Percentiles rank a stretch among this genome's conserved stretches.
phyloP scores from a whole-genome alignment of 2,329 filamentous ascomycete species.

The Venturia aucupariae region DNA sequence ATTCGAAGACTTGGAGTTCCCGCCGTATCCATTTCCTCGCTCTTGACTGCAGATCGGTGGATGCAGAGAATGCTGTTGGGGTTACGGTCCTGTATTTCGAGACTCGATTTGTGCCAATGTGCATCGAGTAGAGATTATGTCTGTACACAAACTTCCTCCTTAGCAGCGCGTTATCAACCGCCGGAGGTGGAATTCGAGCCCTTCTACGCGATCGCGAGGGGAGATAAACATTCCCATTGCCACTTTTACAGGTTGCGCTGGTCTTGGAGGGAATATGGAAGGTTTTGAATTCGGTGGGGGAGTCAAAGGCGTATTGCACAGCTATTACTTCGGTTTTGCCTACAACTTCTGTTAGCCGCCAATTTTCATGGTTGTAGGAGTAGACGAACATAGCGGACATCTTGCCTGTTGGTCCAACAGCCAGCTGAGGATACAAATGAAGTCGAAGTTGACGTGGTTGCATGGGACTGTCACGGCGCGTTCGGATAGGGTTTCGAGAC shows the following conservation, averaged over 20 bases:
- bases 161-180: slow-evolving; percentile 35
- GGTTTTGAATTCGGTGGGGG: slow-evolving; percentile 46
- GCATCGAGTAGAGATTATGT: slow-evolving; percentile 62
- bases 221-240: slow-evolving; percentile 7
- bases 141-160: slow-evolving; percentile 66
- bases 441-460: slow-evolving; percentile 74
- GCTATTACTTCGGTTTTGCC: slow-evolving; percentile 44
- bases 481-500: slow-evolving; percentile 67
- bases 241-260: slow-evolving; percentile 11
- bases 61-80: slow-evolving; percentile 53
- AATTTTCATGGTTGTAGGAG: no score
- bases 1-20: slow-evolving; percentile 75
- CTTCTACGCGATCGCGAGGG: slow-evolving; percentile 20
- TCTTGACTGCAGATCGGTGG: slow-evolving; percentile 60
- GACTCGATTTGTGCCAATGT: slow-evolving; percentile 72
- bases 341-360: slow-evolving; percentile 18
- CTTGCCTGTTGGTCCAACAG: slow-evolving; percentile 54
- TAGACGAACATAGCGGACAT: slow-evolving; percentile 69
- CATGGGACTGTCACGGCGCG: slow-evolving; percentile 66
- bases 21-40: slow-evolving; percentile 75
- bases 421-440: slow-evolving; percentile 76
- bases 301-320: slow-evolving; percentile 56
- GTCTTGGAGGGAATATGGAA: slow-evolving; percentile 41
- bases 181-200: slow-evolving; percentile 18
- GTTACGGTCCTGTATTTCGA: slow-evolving; percentile 69